A percentile compares a stretch with the other conserved stretches of the same genome.
Evolutionary conservation across 148 eudicot genomes (phyloP).

Genomic region (Dianthus caryophyllus): DNA sequence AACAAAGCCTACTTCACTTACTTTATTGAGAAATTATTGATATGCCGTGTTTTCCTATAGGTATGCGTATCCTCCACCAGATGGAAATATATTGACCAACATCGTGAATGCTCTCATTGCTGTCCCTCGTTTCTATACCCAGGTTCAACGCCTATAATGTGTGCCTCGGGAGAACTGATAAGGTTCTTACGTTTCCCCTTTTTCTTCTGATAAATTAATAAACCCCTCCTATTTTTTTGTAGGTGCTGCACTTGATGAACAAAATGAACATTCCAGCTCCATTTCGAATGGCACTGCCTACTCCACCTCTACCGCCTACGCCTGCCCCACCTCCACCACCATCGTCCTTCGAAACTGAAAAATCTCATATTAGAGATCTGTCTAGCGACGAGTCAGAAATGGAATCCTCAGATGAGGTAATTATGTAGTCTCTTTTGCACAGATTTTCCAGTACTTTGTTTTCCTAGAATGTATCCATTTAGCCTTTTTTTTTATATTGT

Average conservation of each 20-base stretch:
- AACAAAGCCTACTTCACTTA: neutral
- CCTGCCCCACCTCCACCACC: conserved; percentile 64
- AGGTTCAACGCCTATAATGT: neutral
- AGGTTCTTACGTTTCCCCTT: neutral
- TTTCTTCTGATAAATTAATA: conserved; percentile 1
- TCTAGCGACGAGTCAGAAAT: conserved; percentile 91
- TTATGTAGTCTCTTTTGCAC: neutral
- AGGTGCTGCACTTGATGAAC: conserved; percentile 98
- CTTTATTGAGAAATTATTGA: neutral
- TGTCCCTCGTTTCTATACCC: conserved; percentile 88
- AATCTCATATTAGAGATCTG: conserved; percentile 38
- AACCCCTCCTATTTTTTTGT: conserved; percentile 7
- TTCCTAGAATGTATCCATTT: too few species aligned
- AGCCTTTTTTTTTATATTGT: neutral
- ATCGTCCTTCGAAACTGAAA: conserved; percentile 37
- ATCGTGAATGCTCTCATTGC: conserved; percentile 94
- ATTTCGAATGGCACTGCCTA: conserved; percentile 87
- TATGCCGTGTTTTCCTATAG: conserved; percentile 32
- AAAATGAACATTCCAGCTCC: conserved; percentile 99
- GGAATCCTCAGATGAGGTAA: conserved; percentile 95
- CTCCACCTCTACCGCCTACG: conserved; percentile 82
- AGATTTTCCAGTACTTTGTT: neutral
- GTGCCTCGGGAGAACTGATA: neutral
- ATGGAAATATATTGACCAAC: conserved; percentile 86
- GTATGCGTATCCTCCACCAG: conserved; percentile 95